A percentile compares a stretch with the other conserved stretches of the same genome.
phyloP scores from a whole-genome alignment of 352 stramenopile species.

The Aphanomyces cochlioides region DNA sequence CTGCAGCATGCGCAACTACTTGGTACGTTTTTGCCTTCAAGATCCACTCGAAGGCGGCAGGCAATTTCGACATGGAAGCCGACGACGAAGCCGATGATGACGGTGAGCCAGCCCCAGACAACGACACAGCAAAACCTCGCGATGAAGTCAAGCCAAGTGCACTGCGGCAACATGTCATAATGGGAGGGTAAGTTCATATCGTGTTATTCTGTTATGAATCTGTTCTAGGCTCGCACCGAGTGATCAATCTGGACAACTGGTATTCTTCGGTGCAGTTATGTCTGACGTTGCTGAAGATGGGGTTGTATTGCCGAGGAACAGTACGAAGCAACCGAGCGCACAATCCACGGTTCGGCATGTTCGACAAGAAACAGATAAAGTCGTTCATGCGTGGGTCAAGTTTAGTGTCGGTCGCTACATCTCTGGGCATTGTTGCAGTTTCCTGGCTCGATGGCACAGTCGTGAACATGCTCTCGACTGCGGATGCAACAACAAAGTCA shows the following conservation, averaged over 20 bases:
- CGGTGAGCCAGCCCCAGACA: not conserved
- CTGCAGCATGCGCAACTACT: not conserved
- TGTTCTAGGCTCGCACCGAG: constrained; percentile 1
- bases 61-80: not conserved
- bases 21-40: constrained; percentile 7
- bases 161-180: constrained; percentile 3
- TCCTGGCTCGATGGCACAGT: not conserved
- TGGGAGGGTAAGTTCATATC: not conserved
- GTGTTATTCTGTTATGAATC: constrained; percentile 6
- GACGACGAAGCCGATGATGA: not conserved
- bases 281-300: constrained; percentile 2
- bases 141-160: constrained; percentile 7
- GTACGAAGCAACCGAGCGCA: constrained; percentile 5
- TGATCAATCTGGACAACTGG: constrained; percentile 6
- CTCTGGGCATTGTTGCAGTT: not conserved
- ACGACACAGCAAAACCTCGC: not conserved
- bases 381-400: not conserved
- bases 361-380: constrained; percentile 10
- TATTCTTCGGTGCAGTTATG: not conserved
- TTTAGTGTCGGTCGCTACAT: constrained; percentile 1
- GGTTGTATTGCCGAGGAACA: constrained; percentile 1
- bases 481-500: too few relatives aligned
- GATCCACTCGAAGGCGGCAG: not conserved
- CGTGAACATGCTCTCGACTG: not conserved
- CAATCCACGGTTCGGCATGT: constrained; percentile 6